Base-by-base conservation (phyloP, 129 eudicot species). In the Scalesia atractyloides region DNA sequence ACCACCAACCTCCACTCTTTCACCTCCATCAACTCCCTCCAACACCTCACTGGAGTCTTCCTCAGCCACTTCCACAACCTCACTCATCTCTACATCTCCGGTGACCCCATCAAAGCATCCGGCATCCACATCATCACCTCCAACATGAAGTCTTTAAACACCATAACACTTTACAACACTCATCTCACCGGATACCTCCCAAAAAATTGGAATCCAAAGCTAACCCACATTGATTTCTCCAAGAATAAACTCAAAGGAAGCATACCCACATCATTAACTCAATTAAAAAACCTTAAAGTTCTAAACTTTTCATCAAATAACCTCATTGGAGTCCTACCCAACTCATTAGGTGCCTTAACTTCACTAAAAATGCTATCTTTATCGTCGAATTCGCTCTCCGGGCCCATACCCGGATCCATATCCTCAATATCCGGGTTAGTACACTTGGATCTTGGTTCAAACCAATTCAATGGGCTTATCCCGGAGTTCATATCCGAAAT, bases 171-270 rank as follows among this genome's bases (percentile, higher is more conserved):
- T 19, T 79, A 91, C 49, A 57, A 84, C 50, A 60, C 97, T 3
- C 86, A 76, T 74, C 93, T 94, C 66, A 81, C 85, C 12, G 97
- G 97, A 2, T 44, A 4, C 26, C 82, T 94, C 48, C 98, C 97
- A 0, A 88, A 75, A 83, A 86, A 89, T 36, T 90, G 96, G 92
- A 90, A 81, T 15, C 66, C 81, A 2, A 88, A 88, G 34, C 73
- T 90, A 46, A 85, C 96, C 72, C 74, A 77, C 66, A 65, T 94
- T 16, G 96, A 94, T 83, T 69, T 94, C n/a, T 94, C 98, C 0
- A 47, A 16, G 39, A 94, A 90, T 20, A 76, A 85, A 13, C 86
- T 94, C 52, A 80, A 70, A 63, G 98, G 98, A 16, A 81, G 68
- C 19, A 86, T 94, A 68, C 97, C 89, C 84, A 56, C 65, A 37